These are phyloP conservation scores for Peribolospora kevripleyi DNA, from an alignment of 768 basidiomycete species.

Conservation along the genomic window DNA sequence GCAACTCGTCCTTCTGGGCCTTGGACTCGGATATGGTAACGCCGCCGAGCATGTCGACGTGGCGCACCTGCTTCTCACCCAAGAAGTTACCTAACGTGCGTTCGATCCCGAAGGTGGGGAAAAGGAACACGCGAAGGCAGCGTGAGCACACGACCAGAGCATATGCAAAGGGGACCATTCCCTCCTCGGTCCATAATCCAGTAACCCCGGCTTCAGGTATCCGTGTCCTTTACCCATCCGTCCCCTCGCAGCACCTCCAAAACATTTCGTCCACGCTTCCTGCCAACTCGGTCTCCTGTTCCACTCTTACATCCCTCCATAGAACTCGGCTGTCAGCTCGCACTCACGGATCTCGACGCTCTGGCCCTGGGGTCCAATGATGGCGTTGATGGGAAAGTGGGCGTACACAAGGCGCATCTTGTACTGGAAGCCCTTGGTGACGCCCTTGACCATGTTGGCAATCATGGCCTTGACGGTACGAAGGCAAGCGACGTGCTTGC, in stretches of 20 bases:
- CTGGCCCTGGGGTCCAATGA: constrained; percentile 21
- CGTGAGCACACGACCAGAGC: not conserved
- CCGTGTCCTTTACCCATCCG: too few relatives aligned
- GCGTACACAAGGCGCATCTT: constrained; percentile 99
- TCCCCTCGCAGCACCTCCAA: not conserved
- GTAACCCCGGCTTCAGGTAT: too few relatives aligned
- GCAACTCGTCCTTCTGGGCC: constrained; percentile 80
- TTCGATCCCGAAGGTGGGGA: not conserved
- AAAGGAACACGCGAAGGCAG: not conserved
- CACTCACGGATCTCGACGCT: constrained; percentile 17
- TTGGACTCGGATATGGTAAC: constrained; percentile 65
- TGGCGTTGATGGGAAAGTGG: constrained; percentile 99
- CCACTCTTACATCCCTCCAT: not conserved
- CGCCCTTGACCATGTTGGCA: constrained; percentile 91
- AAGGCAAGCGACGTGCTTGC: constrained; percentile 96
- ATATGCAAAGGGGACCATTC: too few relatives aligned
- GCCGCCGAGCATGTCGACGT: constrained; percentile 75
- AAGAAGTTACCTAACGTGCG: constrained; percentile 6
- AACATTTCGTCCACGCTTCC: not conserved
- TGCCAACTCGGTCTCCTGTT: not conserved
- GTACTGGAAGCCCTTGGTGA: constrained; percentile 97
- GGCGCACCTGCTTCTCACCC: constrained; percentile 52
- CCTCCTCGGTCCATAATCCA: too few relatives aligned
- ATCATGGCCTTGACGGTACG: constrained; percentile 87
- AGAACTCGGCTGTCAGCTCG: not conserved